phyloP scores from a whole-genome alignment of 2,329 filamentous ascomycete genomes.

The Cercospora berteroae region DNA sequence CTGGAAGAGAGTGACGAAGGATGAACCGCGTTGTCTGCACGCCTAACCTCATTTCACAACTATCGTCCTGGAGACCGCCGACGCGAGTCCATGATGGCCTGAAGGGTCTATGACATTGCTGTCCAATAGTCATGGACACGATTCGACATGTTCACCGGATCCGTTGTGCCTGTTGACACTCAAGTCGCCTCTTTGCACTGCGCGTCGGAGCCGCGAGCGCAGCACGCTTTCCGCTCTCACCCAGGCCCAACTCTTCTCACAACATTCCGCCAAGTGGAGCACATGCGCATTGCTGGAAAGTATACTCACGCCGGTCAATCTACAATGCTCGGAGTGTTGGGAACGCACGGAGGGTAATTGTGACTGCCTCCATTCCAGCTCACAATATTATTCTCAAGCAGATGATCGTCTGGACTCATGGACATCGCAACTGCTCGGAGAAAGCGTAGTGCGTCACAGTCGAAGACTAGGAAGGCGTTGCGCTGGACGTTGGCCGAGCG shows the following conservation, averaged over 20 bases:
- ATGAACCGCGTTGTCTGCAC: neutral
- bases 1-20: slow-evolving; percentile 11
- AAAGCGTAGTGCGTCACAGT: neutral
- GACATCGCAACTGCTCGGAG: neutral
- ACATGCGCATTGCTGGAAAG: neutral
- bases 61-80: neutral
- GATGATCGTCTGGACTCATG: neutral
- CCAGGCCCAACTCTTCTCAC: neutral
- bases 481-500: neutral
- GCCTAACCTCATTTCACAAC: neutral
- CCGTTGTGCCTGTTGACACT: neutral
- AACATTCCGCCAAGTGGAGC: too few relatives aligned
- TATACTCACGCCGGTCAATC: neutral
- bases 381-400: neutral
- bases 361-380: neutral
- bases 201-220: neutral
- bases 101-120: neutral
- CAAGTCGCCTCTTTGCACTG: neutral
- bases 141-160: neutral
- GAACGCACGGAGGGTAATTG: neutral
- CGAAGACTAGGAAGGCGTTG: neutral
- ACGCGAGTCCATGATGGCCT: neutral
- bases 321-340: neutral
- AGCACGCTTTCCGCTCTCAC: neutral
- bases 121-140: neutral